Base-by-base conservation (phyloP, 345 rosid genomes). In the Acer saccharum region DNA sequence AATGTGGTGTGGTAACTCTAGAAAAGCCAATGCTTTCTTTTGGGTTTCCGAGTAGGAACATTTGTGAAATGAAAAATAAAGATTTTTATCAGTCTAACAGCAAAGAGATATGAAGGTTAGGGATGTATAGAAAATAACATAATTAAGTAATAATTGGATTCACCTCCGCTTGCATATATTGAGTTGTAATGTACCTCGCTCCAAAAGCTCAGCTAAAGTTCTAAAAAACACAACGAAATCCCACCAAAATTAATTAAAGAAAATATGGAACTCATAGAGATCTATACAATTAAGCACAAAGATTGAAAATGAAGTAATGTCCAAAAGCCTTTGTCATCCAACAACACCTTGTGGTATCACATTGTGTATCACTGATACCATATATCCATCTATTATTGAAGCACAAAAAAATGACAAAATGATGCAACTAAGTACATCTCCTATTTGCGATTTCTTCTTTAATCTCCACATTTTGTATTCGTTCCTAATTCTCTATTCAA, bases 131-230 rank as follows among this genome's bases (percentile, higher is more conserved):
- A 76, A 25, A 17, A 71, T 41, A 72, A 62, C 41, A 64, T n/a
- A 17, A 27, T 21, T 21, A 18, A 20, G 21, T 21, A 25, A 63
- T 44, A 23, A 48, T 6, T 27, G 20, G 54, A 23, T 75, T 84
- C 78, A 92, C 98, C 98, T 89, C 98, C 98, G 65, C 32, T 88
- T 72, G 89, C 90, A 77, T 95, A 95, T 32, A 95, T 69, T 1
- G 98, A 95, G 80, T 95, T 95, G 82, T 95, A 95, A 77, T 95
- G 98, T 27, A 95, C 98, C 88, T 95, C 98, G 65, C 98, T 89
- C 98, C 98, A 95, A 70, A 95, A 95, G 88, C 98, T 95, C 81
- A 95, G 84, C 98, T 98, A 95, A 50, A 90, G 80, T 73, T 90
- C 98, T 95, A 78, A 50, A 79, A 50, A 80, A 71, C 77, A 78